These are phyloP conservation scores for Jacaranda copaia DNA, from an alignment of 257 asterid genomes.

Conservation along the genomic window DNA sequence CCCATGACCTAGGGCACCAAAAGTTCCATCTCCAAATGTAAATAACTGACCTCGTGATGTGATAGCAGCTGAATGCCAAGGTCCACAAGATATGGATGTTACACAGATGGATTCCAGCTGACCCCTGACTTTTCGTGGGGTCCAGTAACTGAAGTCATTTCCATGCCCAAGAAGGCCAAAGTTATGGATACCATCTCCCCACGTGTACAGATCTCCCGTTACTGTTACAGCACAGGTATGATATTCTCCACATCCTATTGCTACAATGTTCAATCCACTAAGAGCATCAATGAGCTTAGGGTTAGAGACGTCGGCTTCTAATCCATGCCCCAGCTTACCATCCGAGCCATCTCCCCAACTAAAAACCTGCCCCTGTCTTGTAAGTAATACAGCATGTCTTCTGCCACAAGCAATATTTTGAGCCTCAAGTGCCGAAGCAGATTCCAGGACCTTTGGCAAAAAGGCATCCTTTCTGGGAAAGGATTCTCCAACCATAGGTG, in stretches of 20 bases:
- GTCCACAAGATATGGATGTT: constrained; percentile 69
- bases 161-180: constrained; percentile 80
- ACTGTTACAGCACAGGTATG: constrained; percentile 72
- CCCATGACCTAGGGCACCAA: constrained; percentile 85
- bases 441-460: constrained; percentile 66
- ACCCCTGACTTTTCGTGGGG: constrained; percentile 64
- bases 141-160: constrained; percentile 65
- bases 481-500: constrained; percentile 39
- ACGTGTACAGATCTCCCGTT: constrained; percentile 72
- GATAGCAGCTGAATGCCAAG: constrained; percentile 81
- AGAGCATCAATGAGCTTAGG: constrained; percentile 62
- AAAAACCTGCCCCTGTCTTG: constrained; percentile 66
- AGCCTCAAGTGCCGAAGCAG: constrained; percentile 60
- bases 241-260: constrained; percentile 76
- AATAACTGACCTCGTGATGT: constrained; percentile 65
- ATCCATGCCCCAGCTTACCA: constrained; percentile 82
- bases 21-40: constrained; percentile 84
- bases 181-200: constrained; percentile 77
- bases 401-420: constrained; percentile 65
- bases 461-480: constrained; percentile 48
- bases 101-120: constrained; percentile 59
- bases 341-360: constrained; percentile 81
- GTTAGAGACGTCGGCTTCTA: constrained; percentile 49
- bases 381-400: constrained; percentile 62
- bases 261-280: constrained; percentile 49